Conservation (phyloP, 1,284 basidiomycete species). For the Heterobasidion parviporum region DNA sequence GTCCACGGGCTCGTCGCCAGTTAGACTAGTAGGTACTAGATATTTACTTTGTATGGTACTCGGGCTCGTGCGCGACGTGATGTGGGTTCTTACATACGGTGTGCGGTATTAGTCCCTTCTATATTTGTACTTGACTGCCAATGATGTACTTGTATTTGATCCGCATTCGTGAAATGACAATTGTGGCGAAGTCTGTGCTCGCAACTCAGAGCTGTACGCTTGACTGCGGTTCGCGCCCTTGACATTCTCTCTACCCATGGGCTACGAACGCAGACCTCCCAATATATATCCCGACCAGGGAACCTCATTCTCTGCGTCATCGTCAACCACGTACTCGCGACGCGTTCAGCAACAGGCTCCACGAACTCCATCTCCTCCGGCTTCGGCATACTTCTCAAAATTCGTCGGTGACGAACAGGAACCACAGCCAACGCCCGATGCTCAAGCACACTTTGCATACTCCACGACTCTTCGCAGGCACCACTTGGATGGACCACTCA, state of each 20-base stretch:
- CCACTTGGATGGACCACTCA: conserved; percentile 33
- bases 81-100: too few species aligned
- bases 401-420: conserved; percentile 41
- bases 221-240: not conserved
- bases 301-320: not conserved
- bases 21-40: too few species aligned
- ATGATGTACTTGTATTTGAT: too few species aligned
- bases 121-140: too few species aligned
- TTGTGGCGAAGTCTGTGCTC: not conserved
- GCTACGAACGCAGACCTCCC: conserved; percentile 3
- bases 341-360: conserved; percentile 1
- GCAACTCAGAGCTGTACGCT: not conserved
- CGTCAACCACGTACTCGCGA: conserved; percentile 4
- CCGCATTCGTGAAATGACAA: too few species aligned
- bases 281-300: not conserved
- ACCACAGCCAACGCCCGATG: conserved; percentile 50
- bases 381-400: conserved; percentile 66
- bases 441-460: conserved; percentile 71
- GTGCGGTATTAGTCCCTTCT: too few species aligned
- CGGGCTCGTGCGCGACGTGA: too few species aligned
- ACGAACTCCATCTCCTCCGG: conserved; percentile 59
- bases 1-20: too few species aligned
- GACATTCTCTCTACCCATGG: not conserved
- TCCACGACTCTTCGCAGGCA: conserved; percentile 74
- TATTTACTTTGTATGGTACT: too few species aligned